phyloP scores from a whole-genome alignment of 2,329 filamentous ascomycete species.

The Colletotrichum limetticola region DNA sequence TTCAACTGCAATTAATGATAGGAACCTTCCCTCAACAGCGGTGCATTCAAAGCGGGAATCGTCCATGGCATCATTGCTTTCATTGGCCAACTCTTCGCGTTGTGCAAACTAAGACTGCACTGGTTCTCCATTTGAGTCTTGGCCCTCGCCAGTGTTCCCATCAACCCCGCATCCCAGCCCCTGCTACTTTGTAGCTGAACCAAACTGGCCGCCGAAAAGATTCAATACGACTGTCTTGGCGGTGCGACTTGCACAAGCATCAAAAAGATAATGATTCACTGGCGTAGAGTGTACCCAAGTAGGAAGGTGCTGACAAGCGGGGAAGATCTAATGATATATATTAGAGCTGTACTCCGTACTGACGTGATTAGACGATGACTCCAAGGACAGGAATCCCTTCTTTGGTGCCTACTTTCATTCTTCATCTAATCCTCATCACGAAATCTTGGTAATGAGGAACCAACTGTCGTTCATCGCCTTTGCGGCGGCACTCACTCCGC shows the following conservation, averaged over 20 bases:
- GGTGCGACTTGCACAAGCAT: neutral
- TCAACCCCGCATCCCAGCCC: conserved; percentile 19
- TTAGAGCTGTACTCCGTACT: too few species aligned
- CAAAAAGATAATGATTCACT: neutral
- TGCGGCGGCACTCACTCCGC: conserved; percentile 42
- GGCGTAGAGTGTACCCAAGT: conserved; percentile 4
- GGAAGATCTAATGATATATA: neutral
- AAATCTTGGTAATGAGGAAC: neutral
- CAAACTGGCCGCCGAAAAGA: neutral
- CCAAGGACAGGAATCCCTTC: too few species aligned
- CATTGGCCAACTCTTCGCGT: conserved; percentile 7
- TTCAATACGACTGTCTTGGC: conserved; percentile 22
- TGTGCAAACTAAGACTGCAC: neutral
- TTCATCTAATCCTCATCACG: too few species aligned
- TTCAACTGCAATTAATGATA: neutral
- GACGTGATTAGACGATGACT: too few species aligned
- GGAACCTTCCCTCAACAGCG: neutral
- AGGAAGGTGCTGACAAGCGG: conserved; percentile 22
- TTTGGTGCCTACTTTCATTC: too few species aligned
- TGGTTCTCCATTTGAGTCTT: conserved; percentile 10
- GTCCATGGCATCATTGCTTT: neutral
- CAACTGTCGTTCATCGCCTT: neutral
- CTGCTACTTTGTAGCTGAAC: neutral
- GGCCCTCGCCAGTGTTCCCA: neutral
- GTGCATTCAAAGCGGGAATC: conserved; percentile 18